Base-by-base conservation (phyloP, 2,329 filamentous ascomycete genomes). In the Xylaria sp. region DNA sequence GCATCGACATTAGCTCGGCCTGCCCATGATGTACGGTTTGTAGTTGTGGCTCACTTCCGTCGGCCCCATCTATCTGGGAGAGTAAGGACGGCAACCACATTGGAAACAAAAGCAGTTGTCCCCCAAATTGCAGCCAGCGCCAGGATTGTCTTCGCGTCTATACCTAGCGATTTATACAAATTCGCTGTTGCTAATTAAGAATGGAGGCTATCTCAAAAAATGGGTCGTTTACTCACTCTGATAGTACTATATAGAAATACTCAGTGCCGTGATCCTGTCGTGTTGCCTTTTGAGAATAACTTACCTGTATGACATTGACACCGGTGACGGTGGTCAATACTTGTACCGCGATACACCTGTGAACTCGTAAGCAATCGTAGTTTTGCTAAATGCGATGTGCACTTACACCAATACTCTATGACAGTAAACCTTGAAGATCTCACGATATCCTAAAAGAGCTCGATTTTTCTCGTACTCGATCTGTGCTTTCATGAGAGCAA, bases 21-120 rank as follows among this genome's bases (percentile, higher is more conserved):
- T 41, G 50, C 10, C 32, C n/a, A 12, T 30, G 7, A 32, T 7
- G 23, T 48, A 56, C 3, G 5, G 20, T 25, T 32, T 25, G 3
- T 61, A 8, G 30, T 36, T 23, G 3, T 32, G n/a, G 28, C 66
- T 63, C 15, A 68, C 81, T 86, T 87, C 66, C 86, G 81, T 41
- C 86, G 84, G 50, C 86, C 86, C 86, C 86, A 89, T 75, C 85
- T 85, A 73, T 88, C 86, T 1, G 83, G 83, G 12, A 89, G 76
- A 68, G 79, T 87, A 48, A 80, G 79, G 0, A 85, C 87, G 0
- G 86, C 86, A 34, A 88, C 73, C 28, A 75, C 74, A 66, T 88
- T 89, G 15, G 73, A 65, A 34, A 83, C 7, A 70, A 88, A 87
- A 0, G 84, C 84, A 3, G 83, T 69, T 0, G 85, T 87, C 30